These are phyloP conservation scores for Globisporangium camurandrum DNA, from an alignment of 352 stramenopile genomes.

Conservation along the genomic window DNA sequence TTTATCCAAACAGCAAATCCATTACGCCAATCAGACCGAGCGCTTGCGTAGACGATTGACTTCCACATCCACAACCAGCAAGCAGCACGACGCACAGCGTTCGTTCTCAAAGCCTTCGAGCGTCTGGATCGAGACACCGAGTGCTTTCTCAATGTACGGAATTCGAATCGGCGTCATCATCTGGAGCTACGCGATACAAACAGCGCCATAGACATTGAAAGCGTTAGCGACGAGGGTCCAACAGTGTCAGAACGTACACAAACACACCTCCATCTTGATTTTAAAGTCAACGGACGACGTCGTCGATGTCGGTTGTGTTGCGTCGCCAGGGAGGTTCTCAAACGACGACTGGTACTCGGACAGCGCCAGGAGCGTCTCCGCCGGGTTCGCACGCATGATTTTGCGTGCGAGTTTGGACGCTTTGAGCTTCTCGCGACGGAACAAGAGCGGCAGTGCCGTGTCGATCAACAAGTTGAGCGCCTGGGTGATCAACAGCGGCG, in stretches of 20 bases:
- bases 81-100: constrained; percentile 31
- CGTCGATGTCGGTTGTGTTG: constrained; percentile 11
- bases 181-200: constrained; percentile 39
- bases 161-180: constrained; percentile 86
- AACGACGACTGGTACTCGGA: constrained; percentile 81
- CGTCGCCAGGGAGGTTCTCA: constrained; percentile 43
- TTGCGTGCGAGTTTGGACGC: constrained; percentile 72
- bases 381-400: constrained; percentile 76
- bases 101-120: constrained; percentile 80
- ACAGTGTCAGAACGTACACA: not conserved
- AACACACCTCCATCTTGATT: constrained; percentile 70
- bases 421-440: constrained; percentile 56
- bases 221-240: not conserved
- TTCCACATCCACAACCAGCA: not conserved
- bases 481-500: constrained; percentile 77
- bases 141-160: constrained; percentile 76
- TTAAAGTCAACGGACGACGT: constrained; percentile 54
- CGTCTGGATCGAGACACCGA: constrained; percentile 65
- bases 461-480: constrained; percentile 82
- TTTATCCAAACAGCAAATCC: not conserved
- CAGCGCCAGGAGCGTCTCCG: constrained; percentile 70
- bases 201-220: not conserved
- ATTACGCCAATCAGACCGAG: not conserved
- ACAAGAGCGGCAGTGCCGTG: constrained; percentile 56
- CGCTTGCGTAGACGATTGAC: not conserved